Conservation (phyloP, 1,139 yeast species). For the Entelexis sorbosivorans region DNA sequence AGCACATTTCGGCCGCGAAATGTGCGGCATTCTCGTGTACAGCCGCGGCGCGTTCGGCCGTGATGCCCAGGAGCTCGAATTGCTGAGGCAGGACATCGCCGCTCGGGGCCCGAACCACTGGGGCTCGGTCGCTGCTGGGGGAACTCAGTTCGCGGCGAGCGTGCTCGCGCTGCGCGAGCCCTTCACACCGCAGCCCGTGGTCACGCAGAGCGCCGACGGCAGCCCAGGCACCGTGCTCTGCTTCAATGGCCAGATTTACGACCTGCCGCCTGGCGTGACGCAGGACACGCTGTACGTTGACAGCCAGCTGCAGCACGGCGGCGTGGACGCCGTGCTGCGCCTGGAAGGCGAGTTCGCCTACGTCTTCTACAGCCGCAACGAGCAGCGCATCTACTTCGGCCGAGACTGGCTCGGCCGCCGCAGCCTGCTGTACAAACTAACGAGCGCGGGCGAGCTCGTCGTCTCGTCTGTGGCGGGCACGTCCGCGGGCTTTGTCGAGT, state of each 20-base stretch:
- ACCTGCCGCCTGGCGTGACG: conserved; percentile 45
- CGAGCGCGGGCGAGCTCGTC: conserved; percentile 26
- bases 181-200: conserved; percentile 57
- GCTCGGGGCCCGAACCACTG: conserved; percentile 27
- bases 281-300: conserved; percentile 41
- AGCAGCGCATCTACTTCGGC: conserved; percentile 51
- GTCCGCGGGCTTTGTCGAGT: conserved; percentile 25
- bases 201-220: conserved; percentile 17
- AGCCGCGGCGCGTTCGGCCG: background rate
- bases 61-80: conserved; percentile 7
- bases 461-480: conserved; percentile 23
- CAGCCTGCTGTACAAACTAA: conserved; percentile 44
- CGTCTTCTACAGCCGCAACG: conserved; percentile 40
- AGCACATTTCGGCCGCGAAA: conserved; percentile 5
- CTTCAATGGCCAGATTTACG: conserved; percentile 84
- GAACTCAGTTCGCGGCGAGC: conserved; percentile 41
- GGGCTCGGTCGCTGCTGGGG: conserved; percentile 1
- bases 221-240: conserved; percentile 35
- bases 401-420: conserved; percentile 76
- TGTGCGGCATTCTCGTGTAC: conserved; percentile 28
- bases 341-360: conserved; percentile 71
- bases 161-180: conserved; percentile 74
- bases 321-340: background rate
- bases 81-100: conserved; percentile 17
- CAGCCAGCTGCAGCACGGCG: background rate